These are phyloP conservation scores for Boletellus ananas DNA, from an alignment of 768 basidiomycete species.

Conservation along the genomic window DNA sequence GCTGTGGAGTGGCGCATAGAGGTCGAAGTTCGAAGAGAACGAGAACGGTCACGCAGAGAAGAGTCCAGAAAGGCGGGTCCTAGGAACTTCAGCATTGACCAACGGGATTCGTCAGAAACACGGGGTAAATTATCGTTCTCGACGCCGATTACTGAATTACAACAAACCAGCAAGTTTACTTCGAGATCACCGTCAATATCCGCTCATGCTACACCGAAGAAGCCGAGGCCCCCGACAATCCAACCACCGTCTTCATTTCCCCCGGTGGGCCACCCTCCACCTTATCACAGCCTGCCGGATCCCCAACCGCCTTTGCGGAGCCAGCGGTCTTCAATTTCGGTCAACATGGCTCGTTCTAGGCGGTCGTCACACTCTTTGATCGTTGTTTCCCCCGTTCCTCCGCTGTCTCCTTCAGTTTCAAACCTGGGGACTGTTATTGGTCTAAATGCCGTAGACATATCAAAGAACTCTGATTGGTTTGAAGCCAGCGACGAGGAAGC, in stretches of 20 bases:
- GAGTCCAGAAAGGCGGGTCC: slow-evolving; percentile 52
- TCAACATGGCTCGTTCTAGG: slow-evolving; percentile 44
- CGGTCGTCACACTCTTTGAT: slow-evolving; percentile 58
- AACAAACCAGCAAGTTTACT: slow-evolving; percentile 17
- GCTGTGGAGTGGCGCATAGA: slow-evolving; percentile 88
- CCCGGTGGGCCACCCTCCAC: slow-evolving; percentile 60
- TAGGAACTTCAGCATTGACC: slow-evolving; percentile 33
- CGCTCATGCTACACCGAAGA: slow-evolving; percentile 16
- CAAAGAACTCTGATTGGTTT: slow-evolving; percentile 65
- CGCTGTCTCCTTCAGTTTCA: slow-evolving; percentile 37
- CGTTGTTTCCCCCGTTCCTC: slow-evolving; percentile 38
- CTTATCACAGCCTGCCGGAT: slow-evolving; percentile 46
- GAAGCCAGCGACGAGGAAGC: slow-evolving; percentile 85
- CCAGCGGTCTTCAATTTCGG: slow-evolving; percentile 41
- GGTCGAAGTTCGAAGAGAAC: slow-evolving; percentile 69
- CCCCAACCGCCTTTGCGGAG: slow-evolving; percentile 34
- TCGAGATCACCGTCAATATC: slow-evolving; percentile 22
- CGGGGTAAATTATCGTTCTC: slow-evolving; percentile 47
- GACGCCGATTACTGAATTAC: slow-evolving; percentile 36
- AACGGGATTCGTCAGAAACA: slow-evolving; percentile 46
- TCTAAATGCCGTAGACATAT: slow-evolving; percentile 38
- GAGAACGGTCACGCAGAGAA: slow-evolving; percentile 67
- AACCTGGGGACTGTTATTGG: slow-evolving; percentile 30
- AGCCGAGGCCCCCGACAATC: slow-evolving; percentile 24
- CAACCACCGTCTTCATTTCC: slow-evolving; percentile 17